Percentiles rank a stretch among this genome's conserved stretches.
Conservation (phyloP, 768 basidiomycete species). For the Hirschioporus abietinus region DNA sequence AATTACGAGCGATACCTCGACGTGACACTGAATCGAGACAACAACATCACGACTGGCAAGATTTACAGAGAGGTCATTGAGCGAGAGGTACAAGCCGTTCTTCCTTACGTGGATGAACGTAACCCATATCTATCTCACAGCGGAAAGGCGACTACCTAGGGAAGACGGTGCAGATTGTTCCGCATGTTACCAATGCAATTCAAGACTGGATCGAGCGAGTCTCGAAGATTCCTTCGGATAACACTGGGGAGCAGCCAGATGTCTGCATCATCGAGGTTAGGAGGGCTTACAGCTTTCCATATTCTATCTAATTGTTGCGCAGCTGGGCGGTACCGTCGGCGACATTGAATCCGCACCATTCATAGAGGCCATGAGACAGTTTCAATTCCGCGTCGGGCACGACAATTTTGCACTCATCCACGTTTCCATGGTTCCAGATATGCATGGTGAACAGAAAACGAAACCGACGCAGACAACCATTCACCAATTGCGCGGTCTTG, state of each 20-base stretch:
- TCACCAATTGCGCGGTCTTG: constrained; percentile 86
- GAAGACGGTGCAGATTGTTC: constrained; percentile 94
- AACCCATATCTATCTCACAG: constrained; percentile 28
- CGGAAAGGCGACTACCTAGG: constrained; percentile 87
- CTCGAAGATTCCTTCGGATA: constrained; percentile 90
- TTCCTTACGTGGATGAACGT: background rate
- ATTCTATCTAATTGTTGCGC: background rate
- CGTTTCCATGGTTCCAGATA: constrained; percentile 96
- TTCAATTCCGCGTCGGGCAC: constrained; percentile 96
- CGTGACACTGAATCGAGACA: constrained; percentile 88
- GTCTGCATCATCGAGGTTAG: constrained; percentile 95
- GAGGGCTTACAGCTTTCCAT: background rate
- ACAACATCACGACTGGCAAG: constrained; percentile 99
- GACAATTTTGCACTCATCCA: constrained; percentile 97
- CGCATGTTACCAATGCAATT: constrained; percentile 93
- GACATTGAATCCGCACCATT: constrained; percentile 99
- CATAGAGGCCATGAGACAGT: constrained; percentile 98
- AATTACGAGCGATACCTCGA: constrained; percentile 99
- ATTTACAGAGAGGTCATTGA: constrained; percentile 97
- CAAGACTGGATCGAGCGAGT: constrained; percentile 99
- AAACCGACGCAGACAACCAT: constrained; percentile 98
- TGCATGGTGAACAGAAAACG: constrained; percentile 98
- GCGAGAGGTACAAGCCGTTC: constrained; percentile 65
- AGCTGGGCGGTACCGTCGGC: constrained; percentile 97
- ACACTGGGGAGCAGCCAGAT: constrained; percentile 88